Base-by-base conservation (phyloP, 768 basidiomycete species). In the Macrolepiota dolichaula region DNA sequence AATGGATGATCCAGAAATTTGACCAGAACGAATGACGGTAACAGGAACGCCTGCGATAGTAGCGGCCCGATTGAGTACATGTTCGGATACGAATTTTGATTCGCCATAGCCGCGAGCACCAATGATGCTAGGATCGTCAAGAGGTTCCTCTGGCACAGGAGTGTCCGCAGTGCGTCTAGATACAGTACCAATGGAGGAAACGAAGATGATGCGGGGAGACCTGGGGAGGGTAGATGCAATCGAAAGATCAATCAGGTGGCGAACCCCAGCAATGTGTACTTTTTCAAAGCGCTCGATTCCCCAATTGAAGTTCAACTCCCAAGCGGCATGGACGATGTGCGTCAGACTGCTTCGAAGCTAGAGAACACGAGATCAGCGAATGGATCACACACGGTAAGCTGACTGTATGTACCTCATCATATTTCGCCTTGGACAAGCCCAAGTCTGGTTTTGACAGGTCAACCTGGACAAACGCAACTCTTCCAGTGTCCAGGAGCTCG, bases 271-370 rank as follows among this genome's bases (percentile, higher is more conserved):
- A 38, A 63, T 44, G 46, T 63, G 62, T 6, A 53, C 53, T 38
- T 29, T 53, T 29, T 63, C 62, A 17, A 63, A 63, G 36, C 53
- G 57, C 17, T 63, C 62, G 7, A 63, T 27, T 46, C 51, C 36
- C 62, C 62, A 63, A 36, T 63, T 63, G 57, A 63, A 63, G 29
- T 63, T 63, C 25, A 63, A 52, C 25, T 63, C 57, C 62, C 62
- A 63, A 22, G 62, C 62, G 15, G 62, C 35, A 56, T 63, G 62
- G 24, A 63, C 38, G 38, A 63, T 63, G 27, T 63, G 62, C 2
- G 62, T 63, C 7, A 63, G 35, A 11, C 52, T 47, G 13, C 17
- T 27, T 4, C 57, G 57, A 19, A 63, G 47, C 58, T 59, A 22
- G 7, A 12, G 5, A 27, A 27, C 24, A 49, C 13, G 25, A 6